Conservation (phyloP, 768 basidiomycete species). For the Phaeotremella skinneri region DNA sequence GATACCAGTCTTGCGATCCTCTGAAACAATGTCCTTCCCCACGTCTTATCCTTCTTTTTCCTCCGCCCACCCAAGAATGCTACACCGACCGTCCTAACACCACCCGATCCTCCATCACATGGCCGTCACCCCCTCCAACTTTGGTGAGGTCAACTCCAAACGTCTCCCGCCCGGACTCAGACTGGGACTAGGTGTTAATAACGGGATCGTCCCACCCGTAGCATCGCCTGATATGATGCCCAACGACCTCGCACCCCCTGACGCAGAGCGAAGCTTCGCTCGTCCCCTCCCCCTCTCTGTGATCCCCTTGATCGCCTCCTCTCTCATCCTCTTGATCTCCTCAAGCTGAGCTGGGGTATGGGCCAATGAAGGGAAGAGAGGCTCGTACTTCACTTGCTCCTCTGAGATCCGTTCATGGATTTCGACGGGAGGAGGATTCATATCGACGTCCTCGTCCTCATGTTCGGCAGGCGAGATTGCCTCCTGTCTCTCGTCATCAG, state of each 20-base stretch:
- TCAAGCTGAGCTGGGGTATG: constrained; percentile 41
- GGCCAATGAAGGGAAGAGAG: constrained; percentile 38
- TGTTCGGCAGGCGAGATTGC: background rate
- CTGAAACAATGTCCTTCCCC: too few relatives aligned
- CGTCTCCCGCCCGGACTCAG: background rate
- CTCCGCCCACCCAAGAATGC: too few relatives aligned
- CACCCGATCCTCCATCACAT: background rate
- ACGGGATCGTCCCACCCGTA: background rate
- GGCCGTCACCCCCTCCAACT: background rate
- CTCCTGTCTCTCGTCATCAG: background rate
- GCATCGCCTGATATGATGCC: too few relatives aligned
- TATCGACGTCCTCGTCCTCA: constrained; percentile 1
- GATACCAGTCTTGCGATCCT: too few relatives aligned
- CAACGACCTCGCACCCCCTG: too few relatives aligned
- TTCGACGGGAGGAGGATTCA: background rate
- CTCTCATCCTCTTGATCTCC: constrained; percentile 33
- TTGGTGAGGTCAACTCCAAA: background rate
- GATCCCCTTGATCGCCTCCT: background rate
- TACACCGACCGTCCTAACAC: too few relatives aligned
- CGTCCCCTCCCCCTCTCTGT: background rate
- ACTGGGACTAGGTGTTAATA: background rate
- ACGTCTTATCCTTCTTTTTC: too few relatives aligned
- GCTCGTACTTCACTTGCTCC: constrained; percentile 6
- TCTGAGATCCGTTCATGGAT: too few relatives aligned
- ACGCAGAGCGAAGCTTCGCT: background rate